A percentile compares a stretch with the other conserved stretches of the same genome.
phyloP scores from a whole-genome alignment of 1,284 basidiomycete genomes.

The Volvariella surrecta region DNA sequence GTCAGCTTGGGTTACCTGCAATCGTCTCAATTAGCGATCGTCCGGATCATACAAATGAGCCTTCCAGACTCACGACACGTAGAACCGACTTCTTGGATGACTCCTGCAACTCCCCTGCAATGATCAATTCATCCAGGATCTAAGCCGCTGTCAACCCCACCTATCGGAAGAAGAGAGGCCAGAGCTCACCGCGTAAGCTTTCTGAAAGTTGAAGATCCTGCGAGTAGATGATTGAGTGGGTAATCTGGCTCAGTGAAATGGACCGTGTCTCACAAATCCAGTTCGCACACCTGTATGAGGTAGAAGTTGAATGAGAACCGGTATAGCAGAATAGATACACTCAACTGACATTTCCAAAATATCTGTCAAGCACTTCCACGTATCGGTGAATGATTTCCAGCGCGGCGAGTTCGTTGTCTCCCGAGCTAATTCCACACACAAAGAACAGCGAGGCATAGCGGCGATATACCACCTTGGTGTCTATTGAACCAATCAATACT shows the following conservation, averaged over 20 bases:
- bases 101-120: slow-evolving; percentile 97
- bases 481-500: slow-evolving; percentile 26
- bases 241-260: slow-evolving; percentile 2
- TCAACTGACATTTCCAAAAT: slow-evolving; percentile 87
- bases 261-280: slow-evolving; percentile 70
- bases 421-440: slow-evolving; percentile 83
- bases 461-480: slow-evolving; percentile 94
- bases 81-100: slow-evolving; percentile 98
- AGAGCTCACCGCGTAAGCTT: slow-evolving; percentile 77
- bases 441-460: slow-evolving; percentile 99
- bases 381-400: slow-evolving; percentile 98
- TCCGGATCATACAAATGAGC: not conserved
- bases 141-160: slow-evolving; percentile 7
- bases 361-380: slow-evolving; percentile 97
- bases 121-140: slow-evolving; percentile 97
- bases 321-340: slow-evolving; percentile 9
- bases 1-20: slow-evolving; percentile 74
- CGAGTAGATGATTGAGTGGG: slow-evolving; percentile 4
- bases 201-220: slow-evolving; percentile 98
- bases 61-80: slow-evolving; percentile 26
- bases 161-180: slow-evolving; percentile 34
- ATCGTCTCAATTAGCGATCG: not conserved
- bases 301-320: slow-evolving; percentile 10
- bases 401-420: slow-evolving; percentile 90
- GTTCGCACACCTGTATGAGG: slow-evolving; percentile 92